Percentiles rank a stretch among this genome's conserved stretches.
Conservation (phyloP, 2,329 filamentous ascomycete genomes). For the Cladophialophora exuberans region DNA sequence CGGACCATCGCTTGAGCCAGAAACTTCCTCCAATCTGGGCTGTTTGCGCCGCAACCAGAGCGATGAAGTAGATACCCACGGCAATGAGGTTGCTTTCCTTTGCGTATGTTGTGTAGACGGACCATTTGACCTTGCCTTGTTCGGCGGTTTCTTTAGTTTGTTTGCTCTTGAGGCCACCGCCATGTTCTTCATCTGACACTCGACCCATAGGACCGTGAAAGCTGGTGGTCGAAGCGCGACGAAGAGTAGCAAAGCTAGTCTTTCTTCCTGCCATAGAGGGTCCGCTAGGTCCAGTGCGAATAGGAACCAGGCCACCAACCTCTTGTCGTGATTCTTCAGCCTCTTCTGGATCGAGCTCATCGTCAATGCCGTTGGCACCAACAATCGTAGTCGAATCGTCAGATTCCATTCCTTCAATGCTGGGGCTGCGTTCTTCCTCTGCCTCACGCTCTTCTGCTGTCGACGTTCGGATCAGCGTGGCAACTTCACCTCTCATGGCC, state of each 20-base stretch:
- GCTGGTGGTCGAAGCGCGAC: slow-evolving; percentile 88
- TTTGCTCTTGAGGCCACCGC: slow-evolving; percentile 70
- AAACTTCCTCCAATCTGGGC: slow-evolving; percentile 81
- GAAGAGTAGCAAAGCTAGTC: slow-evolving; percentile 74
- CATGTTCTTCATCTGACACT: slow-evolving; percentile 72
- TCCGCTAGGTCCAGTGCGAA: slow-evolving; percentile 58
- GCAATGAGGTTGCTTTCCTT: slow-evolving; percentile 89
- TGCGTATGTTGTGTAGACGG: slow-evolving; percentile 91
- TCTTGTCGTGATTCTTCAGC: slow-evolving; percentile 68
- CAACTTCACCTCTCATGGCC: slow-evolving; percentile 90
- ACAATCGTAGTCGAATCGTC: slow-evolving; percentile 68
- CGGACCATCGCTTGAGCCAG: slow-evolving; percentile 94
- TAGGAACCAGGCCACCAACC: slow-evolving; percentile 74
- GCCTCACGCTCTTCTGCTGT: slow-evolving; percentile 62
- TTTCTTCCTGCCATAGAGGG: slow-evolving; percentile 57
- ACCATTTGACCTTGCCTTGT: slow-evolving; percentile 98
- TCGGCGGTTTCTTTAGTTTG: slow-evolving; percentile 87
- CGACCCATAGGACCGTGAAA: slow-evolving; percentile 86
- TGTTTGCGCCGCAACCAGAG: slow-evolving; percentile 78
- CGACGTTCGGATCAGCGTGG: slow-evolving; percentile 74
- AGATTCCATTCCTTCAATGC: slow-evolving; percentile 46
- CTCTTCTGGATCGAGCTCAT: slow-evolving; percentile 57
- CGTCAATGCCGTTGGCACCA: slow-evolving; percentile 52
- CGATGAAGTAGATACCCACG: slow-evolving; percentile 76
- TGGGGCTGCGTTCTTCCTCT: slow-evolving; percentile 37